phyloP scores from a whole-genome alignment of 2,329 filamentous ascomycete genomes.

The Cordyceps cateniannulata region DNA sequence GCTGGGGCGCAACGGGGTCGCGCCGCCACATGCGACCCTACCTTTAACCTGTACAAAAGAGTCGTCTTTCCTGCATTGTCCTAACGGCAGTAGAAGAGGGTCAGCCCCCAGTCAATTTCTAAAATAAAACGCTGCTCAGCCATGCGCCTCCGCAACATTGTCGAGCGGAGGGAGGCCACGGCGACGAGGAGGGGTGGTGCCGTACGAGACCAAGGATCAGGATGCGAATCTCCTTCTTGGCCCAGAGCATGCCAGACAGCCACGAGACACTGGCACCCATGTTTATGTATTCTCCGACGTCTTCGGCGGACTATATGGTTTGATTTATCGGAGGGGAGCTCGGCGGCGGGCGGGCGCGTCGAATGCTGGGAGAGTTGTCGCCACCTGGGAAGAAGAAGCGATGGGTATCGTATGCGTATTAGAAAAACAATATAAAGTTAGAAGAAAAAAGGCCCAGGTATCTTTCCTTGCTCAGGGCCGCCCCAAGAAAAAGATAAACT shows the following conservation, averaged over 20 bases:
- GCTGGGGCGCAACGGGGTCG: too few relatives aligned
- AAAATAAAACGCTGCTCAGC: neutral
- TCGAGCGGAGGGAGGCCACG: neutral
- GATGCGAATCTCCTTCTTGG: slow-evolving; percentile 97
- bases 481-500: neutral
- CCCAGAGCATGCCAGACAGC: slow-evolving; percentile 69
- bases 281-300: slow-evolving; percentile 14
- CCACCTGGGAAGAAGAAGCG: neutral
- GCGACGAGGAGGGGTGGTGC: neutral
- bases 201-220: slow-evolving; percentile 87
- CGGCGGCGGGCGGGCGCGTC: neutral
- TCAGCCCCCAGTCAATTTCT: neutral
- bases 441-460: neutral
- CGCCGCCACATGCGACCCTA: slow-evolving; percentile 28
- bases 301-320: neutral
- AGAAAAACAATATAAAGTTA: neutral
- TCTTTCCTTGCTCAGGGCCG: neutral
- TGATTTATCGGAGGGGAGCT: neutral
- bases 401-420: slow-evolving; percentile 12
- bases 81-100: slow-evolving; percentile 37
- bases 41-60: slow-evolving; percentile 91
- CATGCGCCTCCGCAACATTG: neutral
- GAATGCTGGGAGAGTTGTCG: neutral
- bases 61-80: slow-evolving; percentile 99
- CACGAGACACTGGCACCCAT: slow-evolving; percentile 63